Conservation (phyloP, 805 yeast genomes). For the Candida tallmaniae region DNA sequence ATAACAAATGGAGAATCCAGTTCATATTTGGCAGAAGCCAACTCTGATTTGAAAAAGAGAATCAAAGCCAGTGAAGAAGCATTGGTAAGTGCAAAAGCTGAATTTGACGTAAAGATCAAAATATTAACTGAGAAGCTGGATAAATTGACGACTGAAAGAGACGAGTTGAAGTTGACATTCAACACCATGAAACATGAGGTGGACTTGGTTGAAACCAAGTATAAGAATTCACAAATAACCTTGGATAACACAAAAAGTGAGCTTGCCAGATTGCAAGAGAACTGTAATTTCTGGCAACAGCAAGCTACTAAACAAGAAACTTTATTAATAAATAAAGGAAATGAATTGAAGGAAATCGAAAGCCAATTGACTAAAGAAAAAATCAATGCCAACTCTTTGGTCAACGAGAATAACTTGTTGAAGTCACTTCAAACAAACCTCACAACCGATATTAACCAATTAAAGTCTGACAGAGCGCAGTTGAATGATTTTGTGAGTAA, state of each 20-base stretch:
- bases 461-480: slow-evolving; percentile 55
- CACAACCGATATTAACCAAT: slow-evolving; percentile 45
- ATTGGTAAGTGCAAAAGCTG: slow-evolving; percentile 28
- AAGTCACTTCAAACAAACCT: slow-evolving; percentile 46
- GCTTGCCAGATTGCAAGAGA: slow-evolving; percentile 22
- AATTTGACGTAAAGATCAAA: slow-evolving; percentile 40
- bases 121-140: slow-evolving; percentile 50
- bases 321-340: slow-evolving; percentile 27
- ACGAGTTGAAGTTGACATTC: slow-evolving; percentile 19
- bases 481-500: slow-evolving; percentile 54
- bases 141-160: slow-evolving; percentile 52
- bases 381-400: slow-evolving; percentile 43
- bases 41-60: slow-evolving; percentile 28
- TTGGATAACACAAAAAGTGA: slow-evolving; percentile 27
- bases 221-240: slow-evolving; percentile 43
- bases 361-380: slow-evolving; percentile 40
- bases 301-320: slow-evolving; percentile 39
- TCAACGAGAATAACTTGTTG: slow-evolving; percentile 53
- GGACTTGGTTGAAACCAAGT: slow-evolving; percentile 27
- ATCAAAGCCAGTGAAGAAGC: slow-evolving; percentile 35
- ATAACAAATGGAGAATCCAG: slow-evolving; percentile 7
- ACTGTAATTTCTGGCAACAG: slow-evolving; percentile 35
- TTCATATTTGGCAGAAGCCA: slow-evolving; percentile 19
- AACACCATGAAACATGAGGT: slow-evolving; percentile 12
- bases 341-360: slow-evolving; percentile 54